These are phyloP conservation scores for Lodderomyces theae DNA, from an alignment of 1,139 yeast genomes.

Conservation along the genomic window DNA sequence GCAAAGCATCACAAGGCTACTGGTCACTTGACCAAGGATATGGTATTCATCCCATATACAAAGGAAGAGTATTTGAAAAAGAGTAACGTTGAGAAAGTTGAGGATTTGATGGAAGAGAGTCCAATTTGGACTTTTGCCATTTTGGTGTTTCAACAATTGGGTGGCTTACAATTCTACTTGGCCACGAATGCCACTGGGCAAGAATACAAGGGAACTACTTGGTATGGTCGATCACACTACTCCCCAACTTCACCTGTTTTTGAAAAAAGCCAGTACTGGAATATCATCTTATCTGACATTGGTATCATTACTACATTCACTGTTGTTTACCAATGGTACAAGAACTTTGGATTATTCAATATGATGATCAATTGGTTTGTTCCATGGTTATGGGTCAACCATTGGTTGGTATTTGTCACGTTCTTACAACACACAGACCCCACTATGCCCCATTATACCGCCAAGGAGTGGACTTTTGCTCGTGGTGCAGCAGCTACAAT, in stretches of 20 bases:
- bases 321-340: conserved; percentile 62
- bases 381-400: conserved; percentile 81
- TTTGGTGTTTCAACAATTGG: conserved; percentile 67
- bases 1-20: conserved; percentile 88
- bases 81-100: conserved; percentile 40
- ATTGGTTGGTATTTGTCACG: conserved; percentile 86
- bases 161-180: conserved; percentile 72
- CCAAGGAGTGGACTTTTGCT: conserved; percentile 77
- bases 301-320: conserved; percentile 59
- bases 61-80: conserved; percentile 50
- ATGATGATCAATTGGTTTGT: conserved; percentile 69
- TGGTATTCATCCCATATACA: conserved; percentile 76
- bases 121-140: conserved; percentile 60
- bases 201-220: conserved; percentile 51
- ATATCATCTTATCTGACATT: conserved; percentile 66
- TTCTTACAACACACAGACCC: conserved; percentile 85
- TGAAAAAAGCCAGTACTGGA: conserved; percentile 68
- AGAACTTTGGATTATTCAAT: conserved; percentile 60
- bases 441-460: conserved; percentile 73
- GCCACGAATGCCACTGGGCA: conserved; percentile 78
- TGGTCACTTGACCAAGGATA: conserved; percentile 76
- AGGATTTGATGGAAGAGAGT: conserved; percentile 69
- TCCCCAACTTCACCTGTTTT: conserved; percentile 72
- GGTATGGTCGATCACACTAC: conserved; percentile 54
- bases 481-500: conserved; percentile 88